These are phyloP conservation scores for Tricholoma sp. DNA, from an alignment of 768 basidiomycete species.

Conservation along the genomic window DNA sequence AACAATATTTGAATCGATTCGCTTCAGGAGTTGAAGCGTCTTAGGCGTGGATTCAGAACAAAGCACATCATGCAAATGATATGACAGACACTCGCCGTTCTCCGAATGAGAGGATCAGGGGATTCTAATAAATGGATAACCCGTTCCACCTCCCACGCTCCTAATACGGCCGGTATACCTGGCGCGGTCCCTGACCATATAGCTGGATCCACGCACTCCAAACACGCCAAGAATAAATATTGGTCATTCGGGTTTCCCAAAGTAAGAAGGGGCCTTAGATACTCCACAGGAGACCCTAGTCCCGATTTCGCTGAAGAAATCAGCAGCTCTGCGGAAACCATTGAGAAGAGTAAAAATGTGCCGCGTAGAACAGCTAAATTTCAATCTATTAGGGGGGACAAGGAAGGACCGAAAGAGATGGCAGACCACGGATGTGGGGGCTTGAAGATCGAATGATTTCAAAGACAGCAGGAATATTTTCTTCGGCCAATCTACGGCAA, in stretches of 20 bases:
- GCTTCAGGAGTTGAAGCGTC: slow-evolving; percentile 55
- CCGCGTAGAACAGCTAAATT: slow-evolving; percentile 29
- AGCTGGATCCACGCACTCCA: slow-evolving; percentile 50
- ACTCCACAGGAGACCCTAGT: slow-evolving; percentile 31
- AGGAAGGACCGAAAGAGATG: background rate
- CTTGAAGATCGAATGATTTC: slow-evolving; percentile 22
- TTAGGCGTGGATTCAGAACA: slow-evolving; percentile 28
- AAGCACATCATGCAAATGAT: background rate
- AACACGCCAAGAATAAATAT: slow-evolving; percentile 62
- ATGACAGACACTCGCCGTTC: slow-evolving; percentile 39
- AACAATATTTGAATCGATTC: slow-evolving; percentile 56
- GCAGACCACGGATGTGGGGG: slow-evolving; percentile 19
- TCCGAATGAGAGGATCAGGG: slow-evolving; percentile 51
- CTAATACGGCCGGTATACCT: slow-evolving; percentile 47
- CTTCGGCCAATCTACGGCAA: slow-evolving; percentile 16
- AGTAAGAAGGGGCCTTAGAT: slow-evolving; percentile 52
- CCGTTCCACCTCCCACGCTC: slow-evolving; percentile 68
- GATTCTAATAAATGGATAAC: slow-evolving; percentile 66
- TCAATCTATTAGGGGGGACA: background rate
- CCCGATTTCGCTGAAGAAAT: slow-evolving; percentile 19
- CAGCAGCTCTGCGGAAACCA: slow-evolving; percentile 23
- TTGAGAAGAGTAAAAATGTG: slow-evolving; percentile 31
- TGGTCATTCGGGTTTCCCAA: slow-evolving; percentile 55
- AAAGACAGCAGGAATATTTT: slow-evolving; percentile 20
- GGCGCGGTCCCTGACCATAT: slow-evolving; percentile 65